These are phyloP conservation scores for Haplosporangium sp. DNA, from an alignment of 371 early-diverging fungal genomes.

Conservation along the genomic window DNA sequence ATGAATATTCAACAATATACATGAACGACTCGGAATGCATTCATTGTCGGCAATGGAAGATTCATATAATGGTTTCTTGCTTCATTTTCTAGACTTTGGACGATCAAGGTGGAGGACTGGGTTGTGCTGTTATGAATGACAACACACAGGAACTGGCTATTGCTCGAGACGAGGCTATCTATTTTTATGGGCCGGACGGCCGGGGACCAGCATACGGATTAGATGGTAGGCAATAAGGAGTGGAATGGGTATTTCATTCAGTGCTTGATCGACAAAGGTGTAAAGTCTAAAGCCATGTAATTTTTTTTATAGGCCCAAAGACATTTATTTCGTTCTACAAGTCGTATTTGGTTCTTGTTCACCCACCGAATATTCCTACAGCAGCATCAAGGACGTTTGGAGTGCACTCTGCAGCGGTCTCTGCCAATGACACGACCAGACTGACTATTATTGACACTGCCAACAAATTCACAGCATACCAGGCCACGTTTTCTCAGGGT, in stretches of 20 bases:
- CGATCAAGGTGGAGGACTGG: constrained; percentile 86
- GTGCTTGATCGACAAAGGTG: not conserved
- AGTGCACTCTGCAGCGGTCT: constrained; percentile 22
- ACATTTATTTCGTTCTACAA: constrained; percentile 80
- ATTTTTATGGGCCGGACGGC: constrained; percentile 91
- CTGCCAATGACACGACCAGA: constrained; percentile 65
- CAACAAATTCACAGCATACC: constrained; percentile 90
- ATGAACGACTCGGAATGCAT: not conserved
- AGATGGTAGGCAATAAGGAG: constrained; percentile 61
- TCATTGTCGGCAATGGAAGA: not conserved
- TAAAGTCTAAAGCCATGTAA: not conserved
- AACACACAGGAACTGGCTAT: constrained; percentile 80
- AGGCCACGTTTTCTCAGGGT: constrained; percentile 77
- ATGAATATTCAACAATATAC: not conserved
- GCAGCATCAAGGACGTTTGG: constrained; percentile 54
- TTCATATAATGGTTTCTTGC: not conserved
- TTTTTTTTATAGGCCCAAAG: constrained; percentile 66
- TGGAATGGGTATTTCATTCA: too few species aligned
- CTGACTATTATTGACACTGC: constrained; percentile 91
- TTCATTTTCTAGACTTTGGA: constrained; percentile 64
- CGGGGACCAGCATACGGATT: constrained; percentile 94
- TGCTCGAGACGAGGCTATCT: constrained; percentile 91
- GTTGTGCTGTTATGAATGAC: constrained; percentile 81
- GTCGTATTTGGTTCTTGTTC: constrained; percentile 80
- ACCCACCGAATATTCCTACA: constrained; percentile 66